Percentiles rank a stretch among this genome's conserved stretches.
phyloP scores from a whole-genome alignment of 768 basidiomycete genomes.

The Naganishia friedmannii region DNA sequence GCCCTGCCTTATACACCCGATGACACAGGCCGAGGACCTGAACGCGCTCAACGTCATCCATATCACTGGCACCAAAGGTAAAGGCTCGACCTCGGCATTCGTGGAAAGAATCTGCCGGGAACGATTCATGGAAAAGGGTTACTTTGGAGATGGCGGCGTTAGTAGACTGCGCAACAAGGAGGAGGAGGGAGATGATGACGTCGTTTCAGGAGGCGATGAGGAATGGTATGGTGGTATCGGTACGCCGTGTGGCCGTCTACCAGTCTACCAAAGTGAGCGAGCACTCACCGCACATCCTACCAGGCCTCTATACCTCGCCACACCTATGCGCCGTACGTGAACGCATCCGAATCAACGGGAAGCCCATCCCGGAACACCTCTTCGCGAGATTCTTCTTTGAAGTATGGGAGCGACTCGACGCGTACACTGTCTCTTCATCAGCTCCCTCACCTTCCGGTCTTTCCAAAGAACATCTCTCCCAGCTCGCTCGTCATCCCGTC shows the following conservation, averaged over 20 bases:
- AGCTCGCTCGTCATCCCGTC: constrained; percentile 63
- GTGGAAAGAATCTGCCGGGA: constrained; percentile 78
- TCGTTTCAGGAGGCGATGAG: constrained; percentile 16
- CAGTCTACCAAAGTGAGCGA: background rate
- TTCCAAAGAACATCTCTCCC: constrained; percentile 52
- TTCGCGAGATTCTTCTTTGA: constrained; percentile 93
- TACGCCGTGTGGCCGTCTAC: constrained; percentile 4
- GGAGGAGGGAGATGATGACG: constrained; percentile 18
- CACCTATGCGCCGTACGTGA: constrained; percentile 94
- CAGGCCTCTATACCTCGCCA: constrained; percentile 93
- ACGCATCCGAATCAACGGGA: constrained; percentile 87
- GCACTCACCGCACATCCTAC: background rate
- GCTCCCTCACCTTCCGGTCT: constrained; percentile 16
- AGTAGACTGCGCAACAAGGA: constrained; percentile 20
- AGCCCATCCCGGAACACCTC: constrained; percentile 77
- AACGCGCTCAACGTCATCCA: constrained; percentile 89
- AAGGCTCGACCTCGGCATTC: constrained; percentile 95
- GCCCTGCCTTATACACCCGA: background rate
- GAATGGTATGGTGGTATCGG: constrained; percentile 30
- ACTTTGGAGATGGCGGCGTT: constrained; percentile 13
- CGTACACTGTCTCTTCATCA: background rate
- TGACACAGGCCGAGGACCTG: constrained; percentile 69
- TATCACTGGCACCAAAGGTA: constrained; percentile 96
- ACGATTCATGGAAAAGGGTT: constrained; percentile 54
- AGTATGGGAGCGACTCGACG: constrained; percentile 70